Evolutionary conservation across 352 stramenopile genomes (phyloP), one percentile per base, ranked within the genome.

Genomic region (Aphanomyces euteiches): DNA sequence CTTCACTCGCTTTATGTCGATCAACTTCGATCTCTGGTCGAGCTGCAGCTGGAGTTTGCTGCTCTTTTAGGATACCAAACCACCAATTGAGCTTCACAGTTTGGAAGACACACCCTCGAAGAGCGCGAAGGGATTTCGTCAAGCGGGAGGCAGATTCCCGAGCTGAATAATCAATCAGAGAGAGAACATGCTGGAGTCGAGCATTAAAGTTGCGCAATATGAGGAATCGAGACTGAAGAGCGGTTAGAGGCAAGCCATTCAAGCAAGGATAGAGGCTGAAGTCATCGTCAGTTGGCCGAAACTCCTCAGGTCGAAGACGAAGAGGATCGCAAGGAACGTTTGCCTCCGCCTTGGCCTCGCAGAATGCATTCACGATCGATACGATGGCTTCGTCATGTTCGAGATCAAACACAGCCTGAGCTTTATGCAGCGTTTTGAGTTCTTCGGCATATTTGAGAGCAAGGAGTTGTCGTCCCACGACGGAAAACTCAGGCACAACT

Each of bases 181-280:
- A 87, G 3, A 96, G 74, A 13, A 88, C 92, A 47, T 89, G 93
- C 65, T 96, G 88, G 4, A 96, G 73, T 2, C 88, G 79, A 48
- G 85, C 92, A 69, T 96, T 96, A 43, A 96, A 94, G 66, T 94
- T 96, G 34, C 88, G 84, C 45, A 96, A 63, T 56, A 96, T 87
- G 43, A 96, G 74, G 74, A 96, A 94, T 7, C 88, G 86, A 47
- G 80, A 83, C 66, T 92, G 87, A 0, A 96, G 73, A 4, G 83
- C 74, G 28, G 76, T 68, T 3, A 94, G 72, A 5, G 85, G 73
- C 21, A 94, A 61, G 1, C 60, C 75, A 4, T 68, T 65, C 36
- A 96, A 71, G 37, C 74, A 79, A 7, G 79, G 75, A 47, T 84
- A 89, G 1, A 70, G 72, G 4, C 81, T 78, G 3, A 93, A 56